These are phyloP conservation scores for Colletotrichum tropicale DNA, from an alignment of 2,329 filamentous ascomycete genomes.

Conservation along the genomic window DNA sequence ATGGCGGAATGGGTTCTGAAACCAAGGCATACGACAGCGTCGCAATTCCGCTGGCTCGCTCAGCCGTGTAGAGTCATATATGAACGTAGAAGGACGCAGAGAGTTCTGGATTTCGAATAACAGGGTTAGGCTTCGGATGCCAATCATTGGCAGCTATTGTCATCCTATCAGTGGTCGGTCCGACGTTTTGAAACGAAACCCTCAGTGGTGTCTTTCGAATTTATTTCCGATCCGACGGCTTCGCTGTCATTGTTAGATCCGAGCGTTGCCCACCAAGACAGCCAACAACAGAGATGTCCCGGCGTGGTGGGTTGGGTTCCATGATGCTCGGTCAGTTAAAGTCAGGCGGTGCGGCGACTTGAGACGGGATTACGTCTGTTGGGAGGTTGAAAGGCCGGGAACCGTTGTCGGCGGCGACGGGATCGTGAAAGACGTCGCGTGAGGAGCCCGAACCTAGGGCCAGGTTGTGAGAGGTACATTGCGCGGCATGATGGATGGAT, in stretches of 20 bases:
- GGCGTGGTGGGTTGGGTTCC: not conserved
- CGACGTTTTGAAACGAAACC: not conserved
- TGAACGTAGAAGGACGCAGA: not conserved
- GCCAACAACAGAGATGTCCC: not conserved
- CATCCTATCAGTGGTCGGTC: not conserved
- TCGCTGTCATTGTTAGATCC: not conserved
- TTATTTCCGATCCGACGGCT: not conserved
- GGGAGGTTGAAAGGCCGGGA: not conserved
- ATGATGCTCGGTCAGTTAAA: not conserved
- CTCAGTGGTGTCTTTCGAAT: not conserved
- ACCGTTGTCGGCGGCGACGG: not conserved
- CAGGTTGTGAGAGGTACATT: not conserved
- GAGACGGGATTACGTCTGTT: slow-evolving; percentile 2
- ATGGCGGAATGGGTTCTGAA: not conserved
- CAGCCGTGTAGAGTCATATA: not conserved
- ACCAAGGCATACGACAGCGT: not conserved
- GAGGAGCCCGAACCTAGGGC: not conserved
- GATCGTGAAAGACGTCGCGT: not conserved
- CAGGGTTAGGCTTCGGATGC: not conserved
- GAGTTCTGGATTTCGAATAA: not conserved
- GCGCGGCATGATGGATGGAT: not conserved
- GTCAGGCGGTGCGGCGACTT: not conserved
- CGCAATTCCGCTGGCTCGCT: not conserved
- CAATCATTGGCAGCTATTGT: not conserved
- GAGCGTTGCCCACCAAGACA: not conserved